Conservation (phyloP, 257 asterid genomes). For the Scutellaria galericulata region DNA sequence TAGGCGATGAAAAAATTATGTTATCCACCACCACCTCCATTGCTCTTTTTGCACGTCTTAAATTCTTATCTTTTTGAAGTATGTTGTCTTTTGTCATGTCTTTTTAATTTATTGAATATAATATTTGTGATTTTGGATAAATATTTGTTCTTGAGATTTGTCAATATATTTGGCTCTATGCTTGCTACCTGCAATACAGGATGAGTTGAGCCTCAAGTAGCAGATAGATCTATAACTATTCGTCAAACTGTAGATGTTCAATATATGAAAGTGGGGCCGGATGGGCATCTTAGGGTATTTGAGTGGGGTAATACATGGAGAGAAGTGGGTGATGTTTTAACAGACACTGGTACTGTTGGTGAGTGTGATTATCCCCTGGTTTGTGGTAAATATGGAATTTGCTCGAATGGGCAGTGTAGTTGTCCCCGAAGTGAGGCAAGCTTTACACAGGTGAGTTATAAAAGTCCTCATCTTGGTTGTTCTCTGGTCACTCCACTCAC, state of each 20-base stretch:
- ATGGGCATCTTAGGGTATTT: slow-evolving; percentile 34
- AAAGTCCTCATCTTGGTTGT: slow-evolving; percentile 51
- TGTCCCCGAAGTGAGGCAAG: slow-evolving; percentile 17
- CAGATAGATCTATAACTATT: not conserved
- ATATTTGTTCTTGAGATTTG: no score
- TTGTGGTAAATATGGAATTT: slow-evolving; percentile 49
- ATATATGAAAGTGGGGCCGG: not conserved
- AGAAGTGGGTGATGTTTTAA: slow-evolving; percentile 36
- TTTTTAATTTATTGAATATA: no score
- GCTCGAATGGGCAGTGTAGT: slow-evolving; percentile 47
- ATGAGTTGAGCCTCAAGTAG: not conserved
- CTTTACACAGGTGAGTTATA: slow-evolving; percentile 36
- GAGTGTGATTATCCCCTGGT: slow-evolving; percentile 44
- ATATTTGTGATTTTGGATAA: no score
- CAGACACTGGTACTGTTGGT: slow-evolving; percentile 16
- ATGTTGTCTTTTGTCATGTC: no score
- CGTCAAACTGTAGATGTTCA: not conserved
- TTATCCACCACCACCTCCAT: no score
- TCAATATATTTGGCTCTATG: no score
- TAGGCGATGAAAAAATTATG: no score
- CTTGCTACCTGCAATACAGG: no score
- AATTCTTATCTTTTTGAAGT: no score
- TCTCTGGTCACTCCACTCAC: slow-evolving; percentile 38
- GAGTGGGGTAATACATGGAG: slow-evolving; percentile 41
- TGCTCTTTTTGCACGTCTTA: no score